Conservation (phyloP, 106 monocot species). For the Dioscorea alata region DNA sequence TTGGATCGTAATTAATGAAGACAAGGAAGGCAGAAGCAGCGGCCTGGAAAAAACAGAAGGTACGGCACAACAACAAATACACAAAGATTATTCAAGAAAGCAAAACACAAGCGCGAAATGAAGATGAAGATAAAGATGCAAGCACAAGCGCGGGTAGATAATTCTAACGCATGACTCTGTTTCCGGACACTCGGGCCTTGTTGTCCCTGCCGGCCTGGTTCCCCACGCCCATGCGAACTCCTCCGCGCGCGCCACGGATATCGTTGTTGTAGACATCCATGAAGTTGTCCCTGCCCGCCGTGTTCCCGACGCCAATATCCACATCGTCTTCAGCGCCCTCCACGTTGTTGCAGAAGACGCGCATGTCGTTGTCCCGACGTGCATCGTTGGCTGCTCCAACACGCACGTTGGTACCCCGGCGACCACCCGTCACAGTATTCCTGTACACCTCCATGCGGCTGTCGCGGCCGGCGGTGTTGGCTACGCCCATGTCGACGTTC, state of each 20-base stretch:
- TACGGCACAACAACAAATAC: too few species aligned
- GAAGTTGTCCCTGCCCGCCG: not conserved
- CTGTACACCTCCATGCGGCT: not conserved
- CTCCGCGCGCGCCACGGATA: not conserved
- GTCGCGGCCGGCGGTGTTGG: slow-evolving; percentile 1
- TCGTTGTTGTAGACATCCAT: not conserved
- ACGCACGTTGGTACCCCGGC: not conserved
- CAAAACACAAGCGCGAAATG: too few species aligned
- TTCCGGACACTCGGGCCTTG: not conserved
- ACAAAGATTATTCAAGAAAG: too few species aligned
- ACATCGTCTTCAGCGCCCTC: not conserved
- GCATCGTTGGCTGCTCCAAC: not conserved
- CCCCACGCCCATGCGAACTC: not conserved
- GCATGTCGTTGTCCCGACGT: not conserved
- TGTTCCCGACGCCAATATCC: not conserved
- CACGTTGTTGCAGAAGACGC: not conserved
- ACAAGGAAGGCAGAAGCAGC: too few species aligned
- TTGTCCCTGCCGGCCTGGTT: not conserved
- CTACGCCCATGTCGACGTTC: slow-evolving; percentile 1
- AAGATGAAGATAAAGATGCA: too few species aligned
- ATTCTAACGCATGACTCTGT: not conserved
- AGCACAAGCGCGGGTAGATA: too few species aligned
- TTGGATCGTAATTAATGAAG: too few species aligned
- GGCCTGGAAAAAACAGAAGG: too few species aligned
- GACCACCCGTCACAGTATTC: not conserved